A percentile compares a stretch with the other conserved stretches of the same genome.
Evolutionary conservation across 345 rosid species (phyloP).

Genomic region (Schrenkiella parvula): DNA sequence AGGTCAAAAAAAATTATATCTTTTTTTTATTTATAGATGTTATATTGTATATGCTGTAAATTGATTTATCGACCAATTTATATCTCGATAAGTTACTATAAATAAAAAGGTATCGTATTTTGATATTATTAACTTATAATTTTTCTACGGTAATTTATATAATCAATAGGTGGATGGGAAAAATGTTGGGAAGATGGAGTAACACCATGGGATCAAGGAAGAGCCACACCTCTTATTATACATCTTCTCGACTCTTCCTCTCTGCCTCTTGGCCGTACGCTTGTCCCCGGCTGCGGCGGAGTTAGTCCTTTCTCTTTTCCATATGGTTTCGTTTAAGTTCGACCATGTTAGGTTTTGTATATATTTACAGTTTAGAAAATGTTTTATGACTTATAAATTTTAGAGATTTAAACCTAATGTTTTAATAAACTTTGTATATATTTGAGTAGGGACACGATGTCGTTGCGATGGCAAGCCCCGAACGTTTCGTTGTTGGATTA

Average conservation of each 20-base stretch:
- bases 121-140: background rate
- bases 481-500: conserved; percentile 34
- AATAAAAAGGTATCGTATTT: too few species aligned
- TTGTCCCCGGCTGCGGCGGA: conserved; percentile 36
- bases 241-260: conserved; percentile 28
- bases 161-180: conserved; percentile 34
- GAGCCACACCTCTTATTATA: conserved; percentile 34
- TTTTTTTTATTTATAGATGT: too few species aligned
- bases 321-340: too few species aligned
- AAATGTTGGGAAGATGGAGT: conserved; percentile 35
- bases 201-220: conserved; percentile 38
- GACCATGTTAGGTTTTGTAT: background rate
- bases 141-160: background rate
- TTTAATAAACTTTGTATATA: background rate
- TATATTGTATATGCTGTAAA: too few species aligned
- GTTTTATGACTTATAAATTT: background rate
- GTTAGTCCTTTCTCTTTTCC: conserved; percentile 11
- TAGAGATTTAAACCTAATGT: background rate
- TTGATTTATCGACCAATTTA: too few species aligned
- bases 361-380: background rate
- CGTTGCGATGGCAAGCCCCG: conserved; percentile 32
- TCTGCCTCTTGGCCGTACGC: conserved; percentile 33
- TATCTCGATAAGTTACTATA: too few species aligned
- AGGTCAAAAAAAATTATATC: too few species aligned
- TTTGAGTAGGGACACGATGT: conserved; percentile 31